Conservation (phyloP, 306 rosid species). For the Begonia peltatifolia region DNA sequence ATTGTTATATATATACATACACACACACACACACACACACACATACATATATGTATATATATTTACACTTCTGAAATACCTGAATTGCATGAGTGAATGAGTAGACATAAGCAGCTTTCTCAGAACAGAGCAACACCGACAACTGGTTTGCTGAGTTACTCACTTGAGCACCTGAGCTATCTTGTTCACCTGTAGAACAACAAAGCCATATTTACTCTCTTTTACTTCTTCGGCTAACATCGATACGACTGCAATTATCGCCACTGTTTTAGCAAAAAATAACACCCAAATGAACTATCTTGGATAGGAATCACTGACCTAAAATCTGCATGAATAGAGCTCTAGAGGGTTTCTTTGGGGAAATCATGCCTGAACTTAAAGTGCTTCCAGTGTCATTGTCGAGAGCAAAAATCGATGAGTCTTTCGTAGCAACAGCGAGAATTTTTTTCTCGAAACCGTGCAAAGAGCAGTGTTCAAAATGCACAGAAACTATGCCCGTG, state of each 20-base stretch:
- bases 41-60: background rate
- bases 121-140: constrained; percentile 57
- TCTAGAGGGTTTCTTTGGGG: constrained; percentile 72
- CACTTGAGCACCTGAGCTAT: constrained; percentile 18
- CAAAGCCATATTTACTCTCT: too few species aligned
- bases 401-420: constrained; percentile 61
- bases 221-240: too few species aligned
- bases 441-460: constrained; percentile 67
- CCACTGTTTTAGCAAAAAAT: too few species aligned
- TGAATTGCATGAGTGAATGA: constrained; percentile 60
- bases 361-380: constrained; percentile 34
- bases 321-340: constrained; percentile 66
- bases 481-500: constrained; percentile 52
- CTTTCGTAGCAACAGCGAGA: constrained; percentile 57
- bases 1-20: background rate
- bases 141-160: constrained; percentile 34
- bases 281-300: too few species aligned
- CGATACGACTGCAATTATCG: too few species aligned
- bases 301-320: constrained; percentile 18
- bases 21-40: too few species aligned
- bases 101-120: constrained; percentile 65
- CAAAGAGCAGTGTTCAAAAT: constrained; percentile 44
- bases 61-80: constrained; percentile 24
- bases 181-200: constrained; percentile 35
- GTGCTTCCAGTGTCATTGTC: constrained; percentile 60